Base-by-base conservation (phyloP, 1,139 yeast genomes). In the Hansenula sp. region DNA sequence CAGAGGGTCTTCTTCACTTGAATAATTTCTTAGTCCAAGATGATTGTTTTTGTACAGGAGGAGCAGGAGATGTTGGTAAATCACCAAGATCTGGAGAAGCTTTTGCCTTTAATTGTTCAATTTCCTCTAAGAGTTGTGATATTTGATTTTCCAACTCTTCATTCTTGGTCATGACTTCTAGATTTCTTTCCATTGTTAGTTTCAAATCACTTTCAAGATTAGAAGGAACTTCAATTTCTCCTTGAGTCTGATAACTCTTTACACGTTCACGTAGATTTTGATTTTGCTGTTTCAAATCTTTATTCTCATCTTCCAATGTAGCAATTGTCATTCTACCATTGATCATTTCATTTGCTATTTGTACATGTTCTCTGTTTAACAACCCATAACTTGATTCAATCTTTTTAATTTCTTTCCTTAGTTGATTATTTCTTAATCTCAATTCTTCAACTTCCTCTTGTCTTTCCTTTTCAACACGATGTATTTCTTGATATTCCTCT, bases 361-460 rank as follows among this genome's bases (percentile, higher is more conserved):
- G 79, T 30, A 83, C 76, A 62, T 93, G 97, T 59, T 91, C 97
- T 48, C 81, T 75, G 57, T 88, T 90, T 48, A 93, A 70, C 10
- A 72, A 66, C 1, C 87, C 79, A 54, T 84, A 83, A 34, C 81
- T 77, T 27, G 81, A 72, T 63, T 93, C 97, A 41, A 90, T 70
- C 44, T 79, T 76, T 54, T 88, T 77, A 47, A 91, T 85, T 52
- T 85, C 85, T 52, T 81, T 78, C 38, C 90, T 79, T 46, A 93
- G 69, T 49, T 79, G 77, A 21, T 90, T 88, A 63, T 91, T 93
- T 46, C 79, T 72, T 6, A 76, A 63, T 46, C 84, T 74, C 45
- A 88, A 62, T 19, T 73, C 67, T 48, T 84, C 90, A 42, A 88
- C 79, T 55, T 90, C 95, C 38, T 76, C 80, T 19, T 77, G 72